Base-by-base conservation (phyloP, 2,329 filamentous ascomycete genomes). In the Thelonectria rubi region DNA sequence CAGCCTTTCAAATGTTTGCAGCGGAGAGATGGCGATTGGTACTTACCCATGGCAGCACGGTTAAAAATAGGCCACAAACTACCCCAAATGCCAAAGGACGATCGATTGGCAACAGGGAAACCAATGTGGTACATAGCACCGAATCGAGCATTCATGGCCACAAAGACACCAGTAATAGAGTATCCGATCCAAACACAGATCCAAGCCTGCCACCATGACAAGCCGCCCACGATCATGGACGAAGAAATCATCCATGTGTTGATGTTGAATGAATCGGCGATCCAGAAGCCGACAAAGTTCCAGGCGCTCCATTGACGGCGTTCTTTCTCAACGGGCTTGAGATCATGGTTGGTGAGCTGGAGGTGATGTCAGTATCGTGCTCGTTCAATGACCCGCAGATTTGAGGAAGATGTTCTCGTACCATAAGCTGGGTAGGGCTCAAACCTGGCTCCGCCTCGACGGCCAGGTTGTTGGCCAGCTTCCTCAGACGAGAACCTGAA, bases 161-260 rank as follows among this genome's bases (percentile, higher is more conserved):
- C 84, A 77, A 97, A 96, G 73, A 79, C 80, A 32, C 84, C 92
- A 0, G 93, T 87, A 65, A 97, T 88, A 40, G 87, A 82, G 74
- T 97, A 97, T 56, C 94, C 93, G 26, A 94, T 79, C 89, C 93
- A 94, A 45, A 97, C 91, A 72, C 91, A 93, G n/a, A 93, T 79
- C 89, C 91, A 93, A 14, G 91, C 90, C 78, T 97, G 92, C 93
- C 93, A 97, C 93, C 93, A 97, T 8, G 91, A 92, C 20, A 96
- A 82, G 12, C 92, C 92, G 49, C 80, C 82, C 1, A 90, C 85
- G 34, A 96, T 92, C 86, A 93, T 93, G 39, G 91, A 88, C 1
- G 91, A 92, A 0, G 91, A 91, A 65, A 96, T 95, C 92, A 96
- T 97, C 93, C 92, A 96, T 2, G 92, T 95, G 77, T 94, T 95